Base-by-base conservation (phyloP, 2,329 filamentous ascomycete genomes). In the Fusarium verrucosum region DNA sequence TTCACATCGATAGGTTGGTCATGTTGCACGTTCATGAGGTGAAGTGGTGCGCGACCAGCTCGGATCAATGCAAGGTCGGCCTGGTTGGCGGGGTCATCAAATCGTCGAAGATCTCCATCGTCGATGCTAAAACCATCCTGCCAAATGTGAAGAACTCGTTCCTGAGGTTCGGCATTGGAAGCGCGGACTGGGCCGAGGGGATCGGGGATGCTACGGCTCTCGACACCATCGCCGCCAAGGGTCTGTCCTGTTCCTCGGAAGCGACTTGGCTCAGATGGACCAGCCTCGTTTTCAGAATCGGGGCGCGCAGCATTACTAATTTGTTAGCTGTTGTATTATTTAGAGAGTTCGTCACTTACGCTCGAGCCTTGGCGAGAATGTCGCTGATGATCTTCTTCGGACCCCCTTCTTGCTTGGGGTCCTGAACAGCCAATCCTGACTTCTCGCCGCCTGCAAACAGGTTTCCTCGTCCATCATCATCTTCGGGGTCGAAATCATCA, bases 361-460 rank as follows among this genome's bases (percentile, higher is more conserved):
- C 83, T 75, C 81, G 83, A 1, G 88, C 88, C 72, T 89, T 88
- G 69, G 86, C 83, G 10, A 90, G 75, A 57, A 90, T 87, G 61
- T 89, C 87, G 51, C 83, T 84, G 65, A 90, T 84, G 55, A 89
- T 79, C 66, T 82, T 84, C 70, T 80, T 80, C 1, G 85, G 79
- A 36, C 85, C 83, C 4, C 75, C 75, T 11, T 82, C 78, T 46
- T 81, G 76, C 6, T 74, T 72, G 2, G 88, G 88, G 68, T 90
- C 88, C 71, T 90, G 87, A 22, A 90, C 85, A 20, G 88, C 88
- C 41, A 90, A 76, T 1, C 86, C 88, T 26, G 91, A 94, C 82
- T 95, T 95, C 78, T 94, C 92, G 30, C 92, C 92, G 47, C 92
- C 92, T 19, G 92, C 89, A 76, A 94, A 95, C 63, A 94, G 80